Evolutionary conservation across 208 protist genomes (phyloP).

Genomic region (Leishmania braziliensis): DNA sequence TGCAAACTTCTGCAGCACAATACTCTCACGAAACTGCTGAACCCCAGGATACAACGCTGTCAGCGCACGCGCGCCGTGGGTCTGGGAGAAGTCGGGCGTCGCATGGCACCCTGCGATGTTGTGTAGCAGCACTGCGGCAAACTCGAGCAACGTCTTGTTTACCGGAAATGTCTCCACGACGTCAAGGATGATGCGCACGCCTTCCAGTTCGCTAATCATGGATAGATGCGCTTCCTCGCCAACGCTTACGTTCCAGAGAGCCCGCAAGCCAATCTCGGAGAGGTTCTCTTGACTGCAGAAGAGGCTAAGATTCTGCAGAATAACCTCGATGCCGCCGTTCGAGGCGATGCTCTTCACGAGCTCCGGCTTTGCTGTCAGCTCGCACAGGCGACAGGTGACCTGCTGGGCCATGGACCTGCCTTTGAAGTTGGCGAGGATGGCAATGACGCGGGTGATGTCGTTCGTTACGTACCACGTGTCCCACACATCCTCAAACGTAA

Average conservation of each 20-base stretch:
- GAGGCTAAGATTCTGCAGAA: slow-evolving; percentile 53
- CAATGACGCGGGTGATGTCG: slow-evolving; percentile 74
- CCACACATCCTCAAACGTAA: slow-evolving; percentile 84
- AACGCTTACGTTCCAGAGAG: slow-evolving; percentile 86
- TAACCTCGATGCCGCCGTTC: slow-evolving; percentile 61
- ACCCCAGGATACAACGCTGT: slow-evolving; percentile 55
- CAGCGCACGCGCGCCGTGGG: slow-evolving; percentile 44
- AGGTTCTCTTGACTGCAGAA: slow-evolving; percentile 72
- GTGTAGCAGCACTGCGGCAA: slow-evolving; percentile 72
- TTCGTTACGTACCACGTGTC: slow-evolving; percentile 84
- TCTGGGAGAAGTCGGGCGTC: slow-evolving; percentile 41
- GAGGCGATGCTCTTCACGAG: slow-evolving; percentile 55
- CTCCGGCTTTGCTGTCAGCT: slow-evolving; percentile 49
- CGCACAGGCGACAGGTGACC: slow-evolving; percentile 66
- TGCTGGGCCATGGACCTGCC: slow-evolving; percentile 55
- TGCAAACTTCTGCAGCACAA: slow-evolving; percentile 88
- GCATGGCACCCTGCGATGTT: slow-evolving; percentile 61
- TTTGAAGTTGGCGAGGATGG: slow-evolving; percentile 84
- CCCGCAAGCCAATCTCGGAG: slow-evolving; percentile 53
- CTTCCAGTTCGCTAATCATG: slow-evolving; percentile 52
- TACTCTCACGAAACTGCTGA: slow-evolving; percentile 51
- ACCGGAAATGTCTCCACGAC: slow-evolving; percentile 65
- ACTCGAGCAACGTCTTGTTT: slow-evolving; percentile 70
- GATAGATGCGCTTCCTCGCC: slow-evolving; percentile 42
- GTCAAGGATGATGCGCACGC: slow-evolving; percentile 49